phyloP scores from a whole-genome alignment of 169 alveolate species.

The Plasmodium vinckei region DNA sequence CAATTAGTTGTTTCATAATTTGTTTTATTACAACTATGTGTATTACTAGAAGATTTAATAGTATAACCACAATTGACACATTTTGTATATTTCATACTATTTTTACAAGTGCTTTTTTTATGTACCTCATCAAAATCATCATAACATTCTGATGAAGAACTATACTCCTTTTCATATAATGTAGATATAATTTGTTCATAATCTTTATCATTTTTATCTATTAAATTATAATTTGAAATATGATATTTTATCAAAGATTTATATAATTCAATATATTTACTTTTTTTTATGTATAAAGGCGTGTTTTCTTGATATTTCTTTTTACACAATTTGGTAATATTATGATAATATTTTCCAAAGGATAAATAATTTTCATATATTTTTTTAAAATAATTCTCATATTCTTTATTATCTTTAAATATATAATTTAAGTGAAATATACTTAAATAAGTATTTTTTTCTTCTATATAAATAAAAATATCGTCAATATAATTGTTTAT shows the following conservation, averaged over 20 bases:
- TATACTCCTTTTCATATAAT: no score
- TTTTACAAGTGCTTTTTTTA: no score
- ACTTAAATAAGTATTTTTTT: conserved; percentile 47
- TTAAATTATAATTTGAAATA: conserved; percentile 25
- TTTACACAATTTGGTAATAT: conserved; percentile 7
- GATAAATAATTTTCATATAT: conserved; percentile 31
- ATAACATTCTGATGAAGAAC: no score
- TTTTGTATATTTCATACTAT: no score
- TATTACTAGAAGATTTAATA: no score
- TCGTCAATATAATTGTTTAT: conserved; percentile 37
- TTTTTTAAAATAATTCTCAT: conserved; percentile 10
- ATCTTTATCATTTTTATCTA: no score
- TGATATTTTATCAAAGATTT: conserved; percentile 24
- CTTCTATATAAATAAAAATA: conserved; percentile 68
- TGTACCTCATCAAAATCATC: no score
- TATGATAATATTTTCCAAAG: conserved; percentile 11
- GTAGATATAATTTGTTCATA: no score
- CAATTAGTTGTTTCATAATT: not conserved
- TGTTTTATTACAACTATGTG: no score
- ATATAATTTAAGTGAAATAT: conserved; percentile 53
- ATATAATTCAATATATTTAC: conserved; percentile 31
- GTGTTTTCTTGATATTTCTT: not conserved
- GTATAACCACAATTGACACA: no score
- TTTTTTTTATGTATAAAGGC: conserved; percentile 34
- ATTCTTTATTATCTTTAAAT: conserved; percentile 20